Evolutionary conservation across 169 alveolate species (phyloP), one percentile per base, ranked within the genome.

Genomic region (Eimeria sp.): DNA sequence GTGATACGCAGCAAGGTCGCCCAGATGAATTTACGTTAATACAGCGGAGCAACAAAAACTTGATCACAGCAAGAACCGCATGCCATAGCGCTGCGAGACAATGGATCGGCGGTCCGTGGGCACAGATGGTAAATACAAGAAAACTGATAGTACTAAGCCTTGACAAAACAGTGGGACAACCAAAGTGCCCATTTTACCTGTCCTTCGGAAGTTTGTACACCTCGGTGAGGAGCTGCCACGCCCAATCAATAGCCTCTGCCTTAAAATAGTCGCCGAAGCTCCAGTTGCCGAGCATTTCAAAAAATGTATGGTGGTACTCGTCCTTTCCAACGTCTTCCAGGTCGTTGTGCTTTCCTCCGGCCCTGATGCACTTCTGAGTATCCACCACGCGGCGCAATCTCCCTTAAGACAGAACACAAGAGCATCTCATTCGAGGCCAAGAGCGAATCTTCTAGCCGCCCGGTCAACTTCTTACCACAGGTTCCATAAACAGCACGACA

Each of bases 261-360:
- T 99, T 99, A 97, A 99, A 98, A 95, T 98, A 99, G 98, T 98
- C 99, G 16, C 99, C 99, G 87, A 99, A 99, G 91, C 99, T 98
- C 99, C 99, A 99, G 96, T 98, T 98, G 62, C 99, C 99, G n/a
- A 99, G 97, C 99, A 99, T 99, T 97, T 99, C 99, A 96, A 99
- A 99, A 95, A 98, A 99, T 20, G 99, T 99, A 95, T 99, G 99
- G 97, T 99, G 99, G 96, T 99, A 99, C 88, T 98, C 99, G 91
- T 99, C 99, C 95, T 98, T 98, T 20, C 99, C 99, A n/a, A 99
- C 99, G 96, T 99, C 99, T 90, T 98, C 99, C 95, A 98, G 94
- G 97, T 98, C 99, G 87, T 98, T 98, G 97, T 98, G 99, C 95
- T 98, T 98, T 56, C 98, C 98, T 33, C 98, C 98, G 8, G 99